Evolutionary conservation across 225 moss, liverwort and hornwort species (phyloP).

Genomic region (Ulota crispa): DNA sequence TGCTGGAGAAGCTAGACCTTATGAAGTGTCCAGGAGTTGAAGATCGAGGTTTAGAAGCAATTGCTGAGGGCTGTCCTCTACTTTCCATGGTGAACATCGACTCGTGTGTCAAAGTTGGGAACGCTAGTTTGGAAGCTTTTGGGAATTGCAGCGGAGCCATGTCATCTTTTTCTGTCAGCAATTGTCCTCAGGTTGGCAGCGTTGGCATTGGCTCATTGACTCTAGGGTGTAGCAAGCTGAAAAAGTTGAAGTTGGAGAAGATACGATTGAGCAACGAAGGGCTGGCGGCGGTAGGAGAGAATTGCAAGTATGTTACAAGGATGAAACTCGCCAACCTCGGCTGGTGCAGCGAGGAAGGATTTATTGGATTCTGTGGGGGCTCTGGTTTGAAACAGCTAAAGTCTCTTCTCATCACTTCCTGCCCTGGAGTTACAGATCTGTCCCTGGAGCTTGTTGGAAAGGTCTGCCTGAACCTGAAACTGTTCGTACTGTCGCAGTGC

Average conservation of each 20-base stretch:
- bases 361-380: conserved; percentile 49
- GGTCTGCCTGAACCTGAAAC: conserved; percentile 59
- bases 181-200: conserved; percentile 59
- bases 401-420: conserved; percentile 46
- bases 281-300: conserved; percentile 49
- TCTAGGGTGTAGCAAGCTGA: conserved; percentile 55
- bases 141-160: conserved; percentile 49
- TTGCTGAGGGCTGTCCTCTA: conserved; percentile 64
- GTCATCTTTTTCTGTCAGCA: conserved; percentile 54
- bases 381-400: conserved; percentile 57
- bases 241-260: conserved; percentile 70
- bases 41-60: conserved; percentile 55
- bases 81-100: conserved; percentile 56
- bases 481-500: conserved; percentile 58
- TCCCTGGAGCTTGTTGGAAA: conserved; percentile 49
- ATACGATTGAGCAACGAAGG: conserved; percentile 56
- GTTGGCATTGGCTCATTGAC: conserved; percentile 52
- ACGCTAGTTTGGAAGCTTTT: conserved; percentile 52
- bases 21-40: conserved; percentile 65
- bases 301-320: conserved; percentile 54
- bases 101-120: conserved; percentile 53
- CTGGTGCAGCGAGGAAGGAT: conserved; percentile 63
- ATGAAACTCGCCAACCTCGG: conserved; percentile 55
- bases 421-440: conserved; percentile 65
- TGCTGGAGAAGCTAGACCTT: conserved; percentile 63